These are phyloP conservation scores for Diospyros kaki DNA, from an alignment of 148 eudicot genomes.

Conservation along the genomic window DNA sequence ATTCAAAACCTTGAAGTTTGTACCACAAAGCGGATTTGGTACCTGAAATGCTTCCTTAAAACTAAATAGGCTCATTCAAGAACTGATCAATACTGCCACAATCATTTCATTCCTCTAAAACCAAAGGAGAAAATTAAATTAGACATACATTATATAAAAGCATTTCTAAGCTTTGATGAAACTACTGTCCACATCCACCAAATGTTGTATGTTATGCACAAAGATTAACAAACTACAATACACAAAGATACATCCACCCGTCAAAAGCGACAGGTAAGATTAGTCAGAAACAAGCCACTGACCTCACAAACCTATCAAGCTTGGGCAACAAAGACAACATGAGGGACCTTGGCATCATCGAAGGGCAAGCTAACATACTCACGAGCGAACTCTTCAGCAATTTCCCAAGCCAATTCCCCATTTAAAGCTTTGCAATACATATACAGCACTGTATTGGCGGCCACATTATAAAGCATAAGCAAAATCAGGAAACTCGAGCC, in stretches of 20 bases:
- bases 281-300: background rate
- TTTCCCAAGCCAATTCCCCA: slow-evolving; percentile 65
- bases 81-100: too few relatives aligned
- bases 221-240: background rate
- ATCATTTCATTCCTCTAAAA: too few relatives aligned
- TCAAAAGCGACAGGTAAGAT: background rate
- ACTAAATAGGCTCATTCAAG: too few relatives aligned
- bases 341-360: slow-evolving; percentile 61
- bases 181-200: background rate
- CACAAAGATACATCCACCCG: background rate
- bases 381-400: slow-evolving; percentile 55
- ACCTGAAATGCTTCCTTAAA: too few relatives aligned
- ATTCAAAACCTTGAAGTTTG: too few relatives aligned
- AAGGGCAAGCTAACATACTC: slow-evolving; percentile 70
- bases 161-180: too few relatives aligned
- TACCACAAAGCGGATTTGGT: too few relatives aligned
- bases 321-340: slow-evolving; percentile 43
- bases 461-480: slow-evolving; percentile 39
- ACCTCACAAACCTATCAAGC: slow-evolving; percentile 18
- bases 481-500: slow-evolving; percentile 40
- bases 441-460: slow-evolving; percentile 48
- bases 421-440: slow-evolving; percentile 70
- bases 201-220: background rate
- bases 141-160: too few relatives aligned
- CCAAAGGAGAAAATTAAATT: too few relatives aligned